Evolutionary conservation across 2,329 filamentous ascomycete species (phyloP), one percentile per base, ranked within the genome.

Genomic region (Colletotrichum incanum): DNA sequence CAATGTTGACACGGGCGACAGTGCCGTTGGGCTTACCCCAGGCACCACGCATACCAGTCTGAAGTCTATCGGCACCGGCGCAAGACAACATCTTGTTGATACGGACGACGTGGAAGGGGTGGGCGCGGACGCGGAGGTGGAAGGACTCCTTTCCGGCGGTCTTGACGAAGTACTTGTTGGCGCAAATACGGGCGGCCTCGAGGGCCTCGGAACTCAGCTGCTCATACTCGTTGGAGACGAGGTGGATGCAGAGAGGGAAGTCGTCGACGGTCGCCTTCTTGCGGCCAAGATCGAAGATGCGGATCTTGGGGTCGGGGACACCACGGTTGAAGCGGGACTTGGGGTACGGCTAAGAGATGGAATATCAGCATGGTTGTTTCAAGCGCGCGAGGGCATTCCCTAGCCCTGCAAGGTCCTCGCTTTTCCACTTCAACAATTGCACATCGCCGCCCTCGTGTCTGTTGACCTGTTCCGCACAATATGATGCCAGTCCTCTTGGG

Each of bases 71-170:
- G 93, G 96, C 96, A 92, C 96, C 96, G 84, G 96, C 96, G 88
- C 96, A 99, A 85, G 96, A 98, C 94, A 99, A 96, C 96, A 99
- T 99, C 94, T 99, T 99, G 95, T 99, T 99, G 95, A 99, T 99
- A 89, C 96, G 96, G 91, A 99, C 93, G 88, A 99, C 96, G 91
- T 99, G 96, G 94, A 94, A 99, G 79, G 96, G 96, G 92, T 99
- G 96, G 84, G 95, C 95, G 84, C 96, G 91, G 83, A 93, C 89
- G 80, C 91, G 91, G 79, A 93, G 87, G 85, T 93, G 91, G 90
- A 93, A 93, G 83, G 86, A 85, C 82, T 93, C 91, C 89, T 93
- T 93, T 85, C 91, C 91, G 80, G 87, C 85, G 80, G 86, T 85
- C 90, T 93, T 93, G 86, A 92, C 90, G 77, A 93, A 85, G 89